Evolutionary conservation across 1,284 basidiomycete genomes (phyloP), one percentile per base, ranked within the genome.

Genomic region (Dichomitus squalens): DNA sequence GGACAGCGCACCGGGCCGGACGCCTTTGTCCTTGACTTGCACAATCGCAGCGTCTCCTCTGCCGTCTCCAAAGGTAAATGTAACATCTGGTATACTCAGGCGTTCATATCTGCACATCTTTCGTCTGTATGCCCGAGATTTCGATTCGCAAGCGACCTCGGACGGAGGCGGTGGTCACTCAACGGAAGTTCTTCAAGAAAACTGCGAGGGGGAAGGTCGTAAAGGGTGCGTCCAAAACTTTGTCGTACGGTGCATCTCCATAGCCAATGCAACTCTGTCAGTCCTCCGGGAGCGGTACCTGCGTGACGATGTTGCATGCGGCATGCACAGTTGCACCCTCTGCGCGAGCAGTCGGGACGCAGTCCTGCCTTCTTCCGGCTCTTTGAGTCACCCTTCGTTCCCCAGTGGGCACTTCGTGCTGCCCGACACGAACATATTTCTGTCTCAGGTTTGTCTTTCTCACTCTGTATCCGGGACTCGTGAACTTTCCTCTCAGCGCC

Each of bases 281-380:
- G 95, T 98, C 55, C 79, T 98, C n/a, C 84, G 95, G 39, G 96
- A 99, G 75, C 81, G 95, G 61, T 99, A 99, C 74, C 85, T 98
- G 3, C 84, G 97, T 38, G 89, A 95, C 65, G 95, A 98, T 70
- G 90, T 98, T 34, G 83, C 85, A n/a, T 99, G 97, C 71, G 96
- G 96, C 1, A 86, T 94, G 27, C 76, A 84, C 48, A 78, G 77
- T 38, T 98, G 95, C 74, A 73, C 77, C 44, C 70, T 83, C 49
- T 95, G 93, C 55, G 64, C 74, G 74, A 78, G n/a, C 27, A 72
- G 74, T 9, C 71, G 44, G n/a, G 58, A 65, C n/a, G 49, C 59
- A 36, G 53, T 62, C 65, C 58, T 78, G 69, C 46, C 79, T 87
- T 21, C 87, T 84, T 40, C 67, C 66, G 73, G 74, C 4, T 66